These are phyloP conservation scores for Eruca vesicaria DNA, from an alignment of 441 rosid genomes.

Conservation along the genomic window DNA sequence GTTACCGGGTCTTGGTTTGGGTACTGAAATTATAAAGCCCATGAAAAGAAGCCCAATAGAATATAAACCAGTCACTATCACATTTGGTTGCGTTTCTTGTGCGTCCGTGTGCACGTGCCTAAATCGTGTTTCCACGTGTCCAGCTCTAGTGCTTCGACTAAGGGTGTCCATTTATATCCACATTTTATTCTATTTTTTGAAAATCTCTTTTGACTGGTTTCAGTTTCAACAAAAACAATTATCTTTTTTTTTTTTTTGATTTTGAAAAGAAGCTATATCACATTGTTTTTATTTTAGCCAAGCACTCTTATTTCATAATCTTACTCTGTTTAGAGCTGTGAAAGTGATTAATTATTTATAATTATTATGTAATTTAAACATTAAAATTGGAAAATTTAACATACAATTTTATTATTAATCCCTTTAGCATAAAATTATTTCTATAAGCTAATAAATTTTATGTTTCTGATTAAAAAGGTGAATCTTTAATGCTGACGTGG, in stretches of 20 bases:
- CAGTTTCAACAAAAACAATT: background rate
- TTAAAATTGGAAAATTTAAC: too few species aligned
- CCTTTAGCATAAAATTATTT: background rate
- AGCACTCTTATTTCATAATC: background rate
- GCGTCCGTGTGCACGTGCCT: constrained; percentile 11
- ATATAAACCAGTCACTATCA: background rate
- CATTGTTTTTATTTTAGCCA: background rate
- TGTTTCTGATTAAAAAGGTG: background rate
- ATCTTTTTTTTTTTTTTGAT: background rate
- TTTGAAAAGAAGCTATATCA: background rate
- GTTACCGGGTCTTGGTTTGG: background rate
- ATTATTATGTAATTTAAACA: too few species aligned
- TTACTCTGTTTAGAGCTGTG: background rate
- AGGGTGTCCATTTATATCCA: background rate
- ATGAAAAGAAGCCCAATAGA: background rate
- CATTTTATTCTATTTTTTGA: background rate
- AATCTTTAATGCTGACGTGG: constrained; percentile 27
- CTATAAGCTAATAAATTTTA: background rate
- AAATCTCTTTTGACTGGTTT: background rate
- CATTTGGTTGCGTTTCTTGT: background rate
- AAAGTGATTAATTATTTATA: background rate
- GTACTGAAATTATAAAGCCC: background rate
- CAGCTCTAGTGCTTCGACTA: background rate
- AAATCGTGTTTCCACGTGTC: constrained; percentile 20
- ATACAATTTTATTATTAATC: background rate